Conservation (phyloP, 140 eudicot genomes). For the Senecio squalidus region DNA sequence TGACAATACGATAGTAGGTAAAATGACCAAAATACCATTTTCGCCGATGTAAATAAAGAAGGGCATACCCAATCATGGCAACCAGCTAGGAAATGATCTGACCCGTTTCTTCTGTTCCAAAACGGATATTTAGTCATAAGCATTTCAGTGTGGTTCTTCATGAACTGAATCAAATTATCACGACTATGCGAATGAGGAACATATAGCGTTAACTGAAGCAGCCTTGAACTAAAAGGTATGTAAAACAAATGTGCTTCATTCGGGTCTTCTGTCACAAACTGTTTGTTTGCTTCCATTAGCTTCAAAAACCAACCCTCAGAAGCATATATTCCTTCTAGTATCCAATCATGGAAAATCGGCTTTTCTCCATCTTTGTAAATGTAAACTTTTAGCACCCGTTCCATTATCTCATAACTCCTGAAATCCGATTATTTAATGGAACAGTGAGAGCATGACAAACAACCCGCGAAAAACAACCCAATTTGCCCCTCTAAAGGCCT, state of each 20-base stretch:
- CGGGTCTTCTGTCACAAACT: slow-evolving; percentile 56
- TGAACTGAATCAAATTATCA: slow-evolving; percentile 45
- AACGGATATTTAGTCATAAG: slow-evolving; percentile 51
- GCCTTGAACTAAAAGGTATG: slow-evolving; percentile 65
- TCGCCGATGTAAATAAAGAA: slow-evolving; percentile 10
- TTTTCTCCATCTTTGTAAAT: slow-evolving; percentile 70
- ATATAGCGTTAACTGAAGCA: slow-evolving; percentile 52
- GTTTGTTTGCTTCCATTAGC: slow-evolving; percentile 54
- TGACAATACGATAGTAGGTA: neutral
- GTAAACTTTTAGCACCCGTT: slow-evolving; percentile 53
- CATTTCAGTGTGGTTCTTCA: slow-evolving; percentile 55
- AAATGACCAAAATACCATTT: too few relatives aligned
- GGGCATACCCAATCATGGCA: slow-evolving; percentile 82
- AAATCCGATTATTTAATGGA: neutral
- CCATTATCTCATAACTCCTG: slow-evolving; percentile 68
- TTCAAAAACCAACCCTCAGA: slow-evolving; percentile 85
- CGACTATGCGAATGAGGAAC: slow-evolving; percentile 62
- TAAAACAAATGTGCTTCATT: slow-evolving; percentile 63
- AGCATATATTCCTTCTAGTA: slow-evolving; percentile 71
- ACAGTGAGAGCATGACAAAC: too few relatives aligned
- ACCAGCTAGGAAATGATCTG: slow-evolving; percentile 65
- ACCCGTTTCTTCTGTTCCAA: slow-evolving; percentile 71
- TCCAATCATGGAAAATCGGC: slow-evolving; percentile 60
- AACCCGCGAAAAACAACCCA: too few relatives aligned
- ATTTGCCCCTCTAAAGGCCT: too few relatives aligned